These are phyloP conservation scores for Candida sanyaensis DNA, from an alignment of 1,139 yeast species.

Conservation along the genomic window DNA sequence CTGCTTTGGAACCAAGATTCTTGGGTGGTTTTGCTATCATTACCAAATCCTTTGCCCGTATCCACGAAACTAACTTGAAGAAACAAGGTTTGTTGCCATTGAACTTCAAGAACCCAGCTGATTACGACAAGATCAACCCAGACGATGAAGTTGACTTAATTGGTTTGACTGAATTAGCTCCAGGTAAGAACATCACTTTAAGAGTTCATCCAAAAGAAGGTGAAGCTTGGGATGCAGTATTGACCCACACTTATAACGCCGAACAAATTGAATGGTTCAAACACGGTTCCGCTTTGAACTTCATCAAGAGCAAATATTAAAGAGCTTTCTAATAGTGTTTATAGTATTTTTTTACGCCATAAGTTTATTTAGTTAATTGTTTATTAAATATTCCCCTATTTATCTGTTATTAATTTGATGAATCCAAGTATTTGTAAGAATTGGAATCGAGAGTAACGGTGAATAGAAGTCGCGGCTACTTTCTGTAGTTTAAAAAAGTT, in stretches of 20 bases:
- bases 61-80: constrained; percentile 79
- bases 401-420: no score
- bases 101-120: constrained; percentile 85
- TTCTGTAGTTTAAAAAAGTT: no score
- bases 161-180: constrained; percentile 84
- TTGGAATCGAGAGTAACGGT: no score
- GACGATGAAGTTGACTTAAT: constrained; percentile 85
- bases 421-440: no score
- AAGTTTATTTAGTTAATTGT: no score
- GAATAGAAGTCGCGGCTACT: no score
- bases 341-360: no score
- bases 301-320: constrained; percentile 51
- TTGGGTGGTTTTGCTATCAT: constrained; percentile 87
- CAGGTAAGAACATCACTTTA: constrained; percentile 87
- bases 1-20: constrained; percentile 93
- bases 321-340: no score
- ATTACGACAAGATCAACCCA: constrained; percentile 76
- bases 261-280: constrained; percentile 95
- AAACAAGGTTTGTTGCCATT: constrained; percentile 97
- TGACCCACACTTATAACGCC: constrained; percentile 98
- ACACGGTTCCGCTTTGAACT: constrained; percentile 96
- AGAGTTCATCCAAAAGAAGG: constrained; percentile 94
- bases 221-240: constrained; percentile 68
- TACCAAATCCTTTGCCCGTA: constrained; percentile 96
- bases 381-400: no score